Percentiles rank a stretch among this genome's conserved stretches.
Evolutionary conservation across 179 eudicot genomes (phyloP).

Genomic region (Spinacia oleracea): DNA sequence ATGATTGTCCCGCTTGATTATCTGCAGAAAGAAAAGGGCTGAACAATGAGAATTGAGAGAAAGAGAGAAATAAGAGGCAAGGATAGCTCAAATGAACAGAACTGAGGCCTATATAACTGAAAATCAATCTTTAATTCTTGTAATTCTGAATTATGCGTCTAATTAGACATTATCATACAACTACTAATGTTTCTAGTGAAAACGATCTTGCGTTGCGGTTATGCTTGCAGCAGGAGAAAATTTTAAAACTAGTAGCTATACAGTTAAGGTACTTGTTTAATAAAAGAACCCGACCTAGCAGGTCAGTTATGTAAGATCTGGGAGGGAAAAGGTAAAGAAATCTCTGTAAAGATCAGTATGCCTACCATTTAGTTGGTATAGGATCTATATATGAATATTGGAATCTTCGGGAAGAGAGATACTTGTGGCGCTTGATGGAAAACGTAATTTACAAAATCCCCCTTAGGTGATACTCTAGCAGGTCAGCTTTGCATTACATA

Average conservation of each 20-base stretch:
- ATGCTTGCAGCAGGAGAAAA: background rate
- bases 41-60: background rate
- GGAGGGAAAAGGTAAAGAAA: background rate
- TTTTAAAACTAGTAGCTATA: background rate
- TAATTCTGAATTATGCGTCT: background rate
- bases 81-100: background rate
- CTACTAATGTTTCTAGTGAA: background rate
- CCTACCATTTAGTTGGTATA: background rate
- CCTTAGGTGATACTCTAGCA: background rate
- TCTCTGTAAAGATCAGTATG: background rate
- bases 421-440: background rate
- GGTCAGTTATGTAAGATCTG: background rate
- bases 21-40: slow-evolving; percentile 48
- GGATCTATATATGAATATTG: background rate
- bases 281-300: background rate
- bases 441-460: background rate
- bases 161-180: background rate
- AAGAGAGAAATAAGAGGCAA: slow-evolving; percentile 1
- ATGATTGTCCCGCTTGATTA: slow-evolving; percentile 81
- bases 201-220: background rate
- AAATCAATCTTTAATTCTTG: background rate
- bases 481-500: no score
- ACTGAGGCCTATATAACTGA: background rate
- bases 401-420: background rate
- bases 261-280: background rate